Evolutionary conservation across 1,284 basidiomycete genomes (phyloP), one percentile per base, ranked within the genome.

Genomic region (Takashimella koratensis): DNA sequence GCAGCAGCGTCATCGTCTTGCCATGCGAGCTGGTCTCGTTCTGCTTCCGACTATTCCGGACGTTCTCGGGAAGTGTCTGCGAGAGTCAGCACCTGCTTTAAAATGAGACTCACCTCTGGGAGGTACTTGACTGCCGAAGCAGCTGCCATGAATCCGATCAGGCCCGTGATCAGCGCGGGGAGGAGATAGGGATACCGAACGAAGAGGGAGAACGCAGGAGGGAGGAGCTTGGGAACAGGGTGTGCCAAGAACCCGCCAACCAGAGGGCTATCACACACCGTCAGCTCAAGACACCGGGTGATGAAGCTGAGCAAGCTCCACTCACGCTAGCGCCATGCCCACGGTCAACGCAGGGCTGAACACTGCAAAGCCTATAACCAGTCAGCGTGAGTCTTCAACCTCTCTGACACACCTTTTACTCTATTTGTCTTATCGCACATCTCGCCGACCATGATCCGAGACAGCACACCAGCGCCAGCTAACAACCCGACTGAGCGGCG

Each of bases 371-470:
- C 60, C 68, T 70, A 22, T 1, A 2, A 42, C 27, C n/a, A n/a
- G 20, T 43, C 25, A 47, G 40, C 12, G 27, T 3, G 39, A 21
- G 24, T 25, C 5, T 20, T 13, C 19, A 16, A 5, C 2, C 24
- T 13, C 0, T 5, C 19, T 16, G 8, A 26, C 59, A 26, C 24
- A 66, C 68, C 67, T 55, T 69, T 53, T 16, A 71, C 57, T 4
- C 67, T 49, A 52, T 73, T 70, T 5, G 62, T 58, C 53, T 63
- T 65, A 49, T 73, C 68, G 43, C 68, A 73, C 46, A 73, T 42
- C 53, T 73, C 69, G 10, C 66, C 66, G 3, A 64, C 45, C 67
- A 73, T 73, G 3, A 68, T 73, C 21, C 70, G 47, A 2, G 66
- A 65, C 2, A 73, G 46, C 2, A 73, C 70, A 3, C 68, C 70